Evolutionary conservation across 129 eudicot species (phyloP).

Genomic region (Flaveria brownii): DNA sequence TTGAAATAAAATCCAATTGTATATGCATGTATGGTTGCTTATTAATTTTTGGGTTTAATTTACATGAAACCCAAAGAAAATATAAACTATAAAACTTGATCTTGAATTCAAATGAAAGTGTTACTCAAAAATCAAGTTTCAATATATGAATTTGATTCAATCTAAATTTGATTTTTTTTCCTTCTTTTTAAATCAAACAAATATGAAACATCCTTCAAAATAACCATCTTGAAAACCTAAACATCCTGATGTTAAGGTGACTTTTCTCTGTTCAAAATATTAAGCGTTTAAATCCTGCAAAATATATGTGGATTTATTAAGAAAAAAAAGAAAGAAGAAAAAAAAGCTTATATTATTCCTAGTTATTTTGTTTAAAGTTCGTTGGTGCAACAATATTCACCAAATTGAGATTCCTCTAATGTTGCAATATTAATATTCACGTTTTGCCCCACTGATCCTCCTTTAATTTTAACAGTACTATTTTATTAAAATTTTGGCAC

Average conservation of each 20-base stretch:
- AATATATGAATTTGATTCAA: not conserved
- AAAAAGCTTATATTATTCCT: slow-evolving; percentile 7
- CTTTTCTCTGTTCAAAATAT: no score
- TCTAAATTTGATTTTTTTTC: not conserved
- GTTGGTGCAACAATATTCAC: slow-evolving; percentile 40
- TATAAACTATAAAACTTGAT: not conserved
- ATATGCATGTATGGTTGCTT: no score
- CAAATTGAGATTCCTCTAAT: slow-evolving; percentile 29
- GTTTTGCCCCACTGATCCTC: slow-evolving; percentile 14
- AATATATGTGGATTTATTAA: not conserved
- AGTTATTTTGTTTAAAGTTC: slow-evolving; percentile 8
- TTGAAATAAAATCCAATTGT: no score
- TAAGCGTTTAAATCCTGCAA: not conserved
- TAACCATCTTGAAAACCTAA: not conserved
- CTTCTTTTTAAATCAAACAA: not conserved
- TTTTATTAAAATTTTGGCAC: not conserved
- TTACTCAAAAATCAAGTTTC: not conserved
- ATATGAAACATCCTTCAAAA: not conserved
- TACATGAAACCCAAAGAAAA: not conserved
- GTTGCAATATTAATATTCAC: slow-evolving; percentile 27
- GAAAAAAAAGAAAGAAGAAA: no score
- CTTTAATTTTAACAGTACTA: no score
- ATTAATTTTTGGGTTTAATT: not conserved
- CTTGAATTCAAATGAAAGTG: not conserved
- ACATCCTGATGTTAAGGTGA: not conserved